Evolutionary conservation across 2,329 filamentous ascomycete species (phyloP).

Genomic region (Aspergillus novoparasiticus): DNA sequence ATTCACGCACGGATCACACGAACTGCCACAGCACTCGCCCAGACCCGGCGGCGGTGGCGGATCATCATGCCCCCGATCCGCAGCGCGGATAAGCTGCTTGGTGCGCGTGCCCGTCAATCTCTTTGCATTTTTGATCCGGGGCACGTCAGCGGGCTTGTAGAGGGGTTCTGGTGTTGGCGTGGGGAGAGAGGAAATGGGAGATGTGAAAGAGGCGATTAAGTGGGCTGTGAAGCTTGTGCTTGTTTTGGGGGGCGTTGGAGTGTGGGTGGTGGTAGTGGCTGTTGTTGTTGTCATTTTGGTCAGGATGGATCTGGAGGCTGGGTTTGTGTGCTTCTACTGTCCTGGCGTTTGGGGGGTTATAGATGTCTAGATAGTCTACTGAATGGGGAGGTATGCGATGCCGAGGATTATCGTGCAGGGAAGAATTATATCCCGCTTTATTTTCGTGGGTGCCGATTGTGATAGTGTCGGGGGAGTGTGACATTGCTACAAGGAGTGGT

Average conservation of each 20-base stretch:
- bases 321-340: too few species aligned
- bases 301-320: too few species aligned
- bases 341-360: background rate
- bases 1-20: slow-evolving; percentile 40
- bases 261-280: too few species aligned
- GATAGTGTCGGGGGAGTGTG: background rate
- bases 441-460: background rate
- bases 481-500: background rate
- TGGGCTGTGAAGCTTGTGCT: slow-evolving; percentile 5
- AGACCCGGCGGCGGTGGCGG: slow-evolving; percentile 36
- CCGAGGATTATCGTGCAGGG: slow-evolving; percentile 5
- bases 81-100: slow-evolving; percentile 37
- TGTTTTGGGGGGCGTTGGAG: background rate
- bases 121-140: slow-evolving; percentile 33
- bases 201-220: slow-evolving; percentile 1
- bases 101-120: slow-evolving; percentile 32
- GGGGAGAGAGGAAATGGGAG: background rate
- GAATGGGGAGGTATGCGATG: background rate
- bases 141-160: slow-evolving; percentile 28
- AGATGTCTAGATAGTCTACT: background rate
- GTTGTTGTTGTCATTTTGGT: background rate
- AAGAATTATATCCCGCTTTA: slow-evolving; percentile 9
- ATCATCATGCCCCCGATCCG: slow-evolving; percentile 31
- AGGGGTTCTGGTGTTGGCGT: slow-evolving; percentile 20
- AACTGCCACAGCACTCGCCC: slow-evolving; percentile 40